Evolutionary conservation across 345 rosid species (phyloP).

Genomic region (Bruguiera parviflora): DNA sequence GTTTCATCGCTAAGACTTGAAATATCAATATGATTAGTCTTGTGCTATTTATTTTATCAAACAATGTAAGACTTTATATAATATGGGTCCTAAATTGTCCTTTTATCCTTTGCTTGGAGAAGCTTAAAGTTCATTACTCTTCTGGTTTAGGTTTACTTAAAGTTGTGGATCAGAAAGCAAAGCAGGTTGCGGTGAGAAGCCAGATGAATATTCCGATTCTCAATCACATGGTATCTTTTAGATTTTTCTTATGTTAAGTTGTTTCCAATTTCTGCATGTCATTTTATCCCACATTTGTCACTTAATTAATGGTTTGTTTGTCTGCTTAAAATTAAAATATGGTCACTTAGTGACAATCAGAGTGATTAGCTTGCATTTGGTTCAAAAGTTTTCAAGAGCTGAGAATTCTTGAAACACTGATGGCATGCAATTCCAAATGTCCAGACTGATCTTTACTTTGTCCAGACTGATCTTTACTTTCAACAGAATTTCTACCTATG

Average conservation of each 20-base stretch:
- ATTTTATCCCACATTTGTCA: constrained; percentile 1
- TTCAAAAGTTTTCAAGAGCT: neutral
- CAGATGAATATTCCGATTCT: constrained; percentile 69
- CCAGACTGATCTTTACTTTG: neutral
- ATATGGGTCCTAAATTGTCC: neutral
- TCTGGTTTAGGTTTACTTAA: constrained; percentile 72
- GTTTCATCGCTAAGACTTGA: too few species aligned
- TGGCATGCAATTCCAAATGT: neutral
- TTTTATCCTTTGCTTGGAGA: neutral
- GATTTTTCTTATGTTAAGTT: neutral
- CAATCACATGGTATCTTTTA: constrained; percentile 53
- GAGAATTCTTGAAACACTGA: neutral
- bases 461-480: neutral
- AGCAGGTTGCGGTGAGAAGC: constrained; percentile 82
- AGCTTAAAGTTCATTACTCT: constrained; percentile 9
- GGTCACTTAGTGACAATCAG: neutral
- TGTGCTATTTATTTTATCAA: neutral
- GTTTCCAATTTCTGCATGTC: neutral
- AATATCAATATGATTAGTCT: too few species aligned
- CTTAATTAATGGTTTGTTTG: constrained; percentile 11
- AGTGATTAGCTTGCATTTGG: neutral
- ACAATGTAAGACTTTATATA: neutral
- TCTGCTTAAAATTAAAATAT: constrained; percentile 6
- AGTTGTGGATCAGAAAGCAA: constrained; percentile 95
- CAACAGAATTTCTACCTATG: neutral